Evolutionary conservation across 2,329 filamentous ascomycete species (phyloP).

Genomic region (Emericellopsis atlantica): DNA sequence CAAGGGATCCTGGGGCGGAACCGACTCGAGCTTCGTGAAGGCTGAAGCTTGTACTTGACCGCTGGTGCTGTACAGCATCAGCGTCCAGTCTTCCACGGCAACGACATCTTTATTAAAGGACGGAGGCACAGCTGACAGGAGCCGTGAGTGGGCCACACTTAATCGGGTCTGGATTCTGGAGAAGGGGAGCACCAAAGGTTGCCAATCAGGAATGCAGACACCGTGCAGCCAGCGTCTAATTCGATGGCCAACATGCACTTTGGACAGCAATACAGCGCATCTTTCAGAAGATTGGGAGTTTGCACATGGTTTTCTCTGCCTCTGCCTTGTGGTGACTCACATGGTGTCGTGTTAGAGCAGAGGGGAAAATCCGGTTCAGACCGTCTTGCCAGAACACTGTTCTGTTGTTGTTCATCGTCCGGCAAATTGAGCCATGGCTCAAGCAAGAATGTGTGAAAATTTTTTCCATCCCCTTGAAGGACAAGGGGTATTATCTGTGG

Average conservation of each 20-base stretch:
- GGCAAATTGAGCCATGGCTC: background rate
- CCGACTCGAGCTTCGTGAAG: too few species aligned
- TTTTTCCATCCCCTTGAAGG: background rate
- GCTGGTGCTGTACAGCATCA: too few species aligned
- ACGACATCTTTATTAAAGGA: background rate
- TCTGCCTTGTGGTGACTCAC: conserved; percentile 1
- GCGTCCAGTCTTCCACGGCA: too few species aligned
- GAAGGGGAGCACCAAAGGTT: background rate
- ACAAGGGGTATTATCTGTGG: background rate
- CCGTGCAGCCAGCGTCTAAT: conserved; percentile 3
- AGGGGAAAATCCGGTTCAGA: background rate
- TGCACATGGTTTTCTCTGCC: conserved; percentile 3
- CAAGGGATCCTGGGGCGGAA: too few species aligned
- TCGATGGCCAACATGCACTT: conserved; percentile 1
- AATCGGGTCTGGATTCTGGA: background rate
- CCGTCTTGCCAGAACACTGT: background rate
- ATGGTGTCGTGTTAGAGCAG: background rate
- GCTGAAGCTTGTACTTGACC: too few species aligned
- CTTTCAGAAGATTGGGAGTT: conserved; percentile 6
- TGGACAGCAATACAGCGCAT: conserved; percentile 8
- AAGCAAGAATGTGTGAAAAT: conserved; percentile 1
- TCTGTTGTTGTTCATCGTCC: background rate
- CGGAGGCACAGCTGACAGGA: background rate
- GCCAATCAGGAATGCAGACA: conserved; percentile 3
- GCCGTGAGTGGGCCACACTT: background rate